phyloP scores from a whole-genome alignment of 495 filamentous ascomycete genomes.

The Hyaloscypha bicolor region DNA sequence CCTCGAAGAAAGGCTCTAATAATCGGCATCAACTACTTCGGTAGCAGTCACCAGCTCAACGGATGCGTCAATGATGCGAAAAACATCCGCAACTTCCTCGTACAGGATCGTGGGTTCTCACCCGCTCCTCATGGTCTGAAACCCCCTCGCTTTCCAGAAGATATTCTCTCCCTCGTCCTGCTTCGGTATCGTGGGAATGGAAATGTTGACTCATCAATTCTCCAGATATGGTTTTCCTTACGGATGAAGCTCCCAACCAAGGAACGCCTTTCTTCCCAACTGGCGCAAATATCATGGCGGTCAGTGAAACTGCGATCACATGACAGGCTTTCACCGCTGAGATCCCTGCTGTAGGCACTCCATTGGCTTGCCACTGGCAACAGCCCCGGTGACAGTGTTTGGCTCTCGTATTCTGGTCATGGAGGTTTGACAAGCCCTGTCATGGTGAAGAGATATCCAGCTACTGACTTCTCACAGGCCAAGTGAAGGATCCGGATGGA shows the following conservation, averaged over 20 bases:
- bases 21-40: slow-evolving; percentile 66
- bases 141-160: no score
- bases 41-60: slow-evolving; percentile 48
- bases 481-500: slow-evolving; percentile 47
- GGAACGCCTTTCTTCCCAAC: slow-evolving; percentile 55
- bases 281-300: slow-evolving; percentile 56
- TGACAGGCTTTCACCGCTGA: neutral
- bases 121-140: slow-evolving; percentile 9
- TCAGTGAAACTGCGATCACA: slow-evolving; percentile 1
- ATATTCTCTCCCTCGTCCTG: no score
- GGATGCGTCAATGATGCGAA: slow-evolving; percentile 60
- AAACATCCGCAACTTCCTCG: slow-evolving; percentile 50
- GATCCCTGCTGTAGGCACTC: slow-evolving; percentile 39
- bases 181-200: no score
- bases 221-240: slow-evolving; percentile 56
- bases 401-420: slow-evolving; percentile 62
- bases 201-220: slow-evolving; percentile 23
- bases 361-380: slow-evolving; percentile 57
- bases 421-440: slow-evolving; percentile 40
- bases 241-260: slow-evolving; percentile 49
- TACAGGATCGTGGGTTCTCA: slow-evolving; percentile 50
- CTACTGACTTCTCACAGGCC: slow-evolving; percentile 34
- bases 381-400: slow-evolving; percentile 48
- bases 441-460: neutral
- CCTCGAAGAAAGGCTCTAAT: slow-evolving; percentile 57